Conservation (phyloP, 225 moss, liverwort and hornwort species). For the Lunularia cruciata region DNA sequence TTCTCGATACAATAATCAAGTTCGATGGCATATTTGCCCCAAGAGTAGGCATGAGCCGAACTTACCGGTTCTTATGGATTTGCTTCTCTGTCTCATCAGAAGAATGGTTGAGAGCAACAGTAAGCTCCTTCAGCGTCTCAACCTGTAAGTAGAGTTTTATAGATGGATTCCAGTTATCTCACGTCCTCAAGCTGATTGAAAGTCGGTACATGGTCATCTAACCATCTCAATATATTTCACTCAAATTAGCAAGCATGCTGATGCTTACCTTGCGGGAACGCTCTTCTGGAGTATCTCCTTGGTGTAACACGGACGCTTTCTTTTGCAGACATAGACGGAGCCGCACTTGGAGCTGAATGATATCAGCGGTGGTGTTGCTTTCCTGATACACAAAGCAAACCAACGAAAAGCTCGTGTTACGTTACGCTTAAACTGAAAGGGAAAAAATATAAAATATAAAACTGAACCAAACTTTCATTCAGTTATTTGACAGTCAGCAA, state of each 20-base stretch:
- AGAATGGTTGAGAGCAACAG: slow-evolving; percentile 26
- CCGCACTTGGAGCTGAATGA: slow-evolving; percentile 40
- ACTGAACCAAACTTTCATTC: no score
- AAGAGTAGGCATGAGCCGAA: no score
- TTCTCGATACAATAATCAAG: neutral
- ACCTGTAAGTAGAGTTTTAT: slow-evolving; percentile 26
- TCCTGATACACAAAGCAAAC: slow-evolving; percentile 39
- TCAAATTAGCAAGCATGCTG: no score
- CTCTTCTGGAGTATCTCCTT: slow-evolving; percentile 39
- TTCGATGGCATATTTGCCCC: no score
- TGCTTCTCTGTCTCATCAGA: slow-evolving; percentile 39
- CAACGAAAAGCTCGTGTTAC: neutral
- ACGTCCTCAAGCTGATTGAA: no score
- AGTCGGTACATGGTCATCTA: no score
- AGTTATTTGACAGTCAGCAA: no score
- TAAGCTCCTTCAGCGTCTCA: slow-evolving; percentile 42
- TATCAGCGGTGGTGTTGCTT: slow-evolving; percentile 35
- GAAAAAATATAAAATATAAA: no score
- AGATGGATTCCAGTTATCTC: neutral
- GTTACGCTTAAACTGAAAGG: neutral
- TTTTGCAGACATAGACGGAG: slow-evolving; percentile 44
- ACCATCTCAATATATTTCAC: no score
- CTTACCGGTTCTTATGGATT: slow-evolving; percentile 44
- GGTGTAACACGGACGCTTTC: slow-evolving; percentile 33
- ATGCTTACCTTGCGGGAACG: slow-evolving; percentile 39